Evolutionary conservation across 75 land plant species (phyloP).

Genomic region (Isoetes taiwanensis): DNA sequence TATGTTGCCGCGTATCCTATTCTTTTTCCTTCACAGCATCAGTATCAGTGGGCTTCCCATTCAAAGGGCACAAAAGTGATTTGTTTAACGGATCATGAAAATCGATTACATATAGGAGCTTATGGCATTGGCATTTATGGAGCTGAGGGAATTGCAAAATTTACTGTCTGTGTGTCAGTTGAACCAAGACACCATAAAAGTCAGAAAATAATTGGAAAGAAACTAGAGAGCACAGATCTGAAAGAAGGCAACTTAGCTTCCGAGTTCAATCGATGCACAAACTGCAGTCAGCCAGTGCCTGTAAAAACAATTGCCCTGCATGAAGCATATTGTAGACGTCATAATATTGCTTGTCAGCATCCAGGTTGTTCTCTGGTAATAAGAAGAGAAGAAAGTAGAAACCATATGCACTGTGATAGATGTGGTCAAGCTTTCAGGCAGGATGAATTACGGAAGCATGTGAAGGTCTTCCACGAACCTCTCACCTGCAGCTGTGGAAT

Average conservation of each 20-base stretch:
- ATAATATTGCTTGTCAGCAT: slow-evolving; percentile 58
- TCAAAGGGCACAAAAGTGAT: slow-evolving; percentile 67
- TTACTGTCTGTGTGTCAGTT: slow-evolving; percentile 44
- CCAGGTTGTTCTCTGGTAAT: slow-evolving; percentile 73
- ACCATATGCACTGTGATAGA: slow-evolving; percentile 73
- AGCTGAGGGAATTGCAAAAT: slow-evolving; percentile 45
- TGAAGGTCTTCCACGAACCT: slow-evolving; percentile 88
- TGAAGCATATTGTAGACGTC: slow-evolving; percentile 85
- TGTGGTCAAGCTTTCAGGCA: slow-evolving; percentile 57
- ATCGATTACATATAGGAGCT: slow-evolving; percentile 25
- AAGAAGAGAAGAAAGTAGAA: slow-evolving; percentile 47
- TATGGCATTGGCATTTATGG: slow-evolving; percentile 83
- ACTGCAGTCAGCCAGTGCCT: slow-evolving; percentile 66
- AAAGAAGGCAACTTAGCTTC: not conserved
- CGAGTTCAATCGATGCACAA: slow-evolving; percentile 55
- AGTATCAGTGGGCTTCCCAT: slow-evolving; percentile 86
- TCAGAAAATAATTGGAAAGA: slow-evolving; percentile 13
- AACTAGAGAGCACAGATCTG: slow-evolving; percentile 26
- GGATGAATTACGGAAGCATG: slow-evolving; percentile 72
- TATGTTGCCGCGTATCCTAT: slow-evolving; percentile 75
- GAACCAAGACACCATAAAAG: not conserved
- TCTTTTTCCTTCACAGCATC: slow-evolving; percentile 68
- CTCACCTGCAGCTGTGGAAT: slow-evolving; percentile 63
- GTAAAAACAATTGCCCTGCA: slow-evolving; percentile 48
- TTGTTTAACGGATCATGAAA: slow-evolving; percentile 17